Conservation (phyloP, 2,329 filamentous ascomycete genomes). For the Aureobasidium lini region DNA sequence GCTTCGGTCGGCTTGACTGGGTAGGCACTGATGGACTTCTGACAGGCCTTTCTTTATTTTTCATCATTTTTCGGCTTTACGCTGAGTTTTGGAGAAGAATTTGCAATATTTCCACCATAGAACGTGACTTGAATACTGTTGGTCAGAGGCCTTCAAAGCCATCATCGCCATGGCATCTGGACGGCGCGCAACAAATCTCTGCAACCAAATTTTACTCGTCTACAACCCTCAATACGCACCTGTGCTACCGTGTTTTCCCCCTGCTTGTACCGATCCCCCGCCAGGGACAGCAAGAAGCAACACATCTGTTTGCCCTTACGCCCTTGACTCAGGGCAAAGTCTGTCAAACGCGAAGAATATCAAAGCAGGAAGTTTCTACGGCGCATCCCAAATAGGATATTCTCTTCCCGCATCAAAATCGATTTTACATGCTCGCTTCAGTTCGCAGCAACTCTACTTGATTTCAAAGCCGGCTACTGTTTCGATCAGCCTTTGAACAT, state of each 20-base stretch:
- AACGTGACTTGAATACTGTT: too few species aligned
- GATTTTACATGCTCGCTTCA: not conserved
- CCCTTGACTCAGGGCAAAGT: too few species aligned
- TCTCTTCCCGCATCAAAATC: not conserved
- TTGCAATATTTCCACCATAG: not conserved
- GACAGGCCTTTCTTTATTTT: constrained; percentile 17
- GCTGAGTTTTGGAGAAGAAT: constrained; percentile 13
- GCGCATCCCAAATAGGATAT: not conserved
- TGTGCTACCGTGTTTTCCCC: too few species aligned
- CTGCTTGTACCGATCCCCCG: too few species aligned
- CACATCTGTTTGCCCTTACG: too few species aligned
- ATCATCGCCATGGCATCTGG: too few species aligned
- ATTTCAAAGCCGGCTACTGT: not conserved
- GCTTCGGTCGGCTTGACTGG: constrained; percentile 18
- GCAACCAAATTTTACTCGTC: not conserved
- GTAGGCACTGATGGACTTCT: constrained; percentile 18
- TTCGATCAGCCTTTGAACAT: not conserved
- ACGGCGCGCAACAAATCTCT: not conserved
- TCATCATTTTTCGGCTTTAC: constrained; percentile 6
- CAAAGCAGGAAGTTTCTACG: too few species aligned
- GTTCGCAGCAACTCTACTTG: not conserved
- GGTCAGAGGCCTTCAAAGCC: too few species aligned
- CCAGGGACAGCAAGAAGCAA: too few species aligned
- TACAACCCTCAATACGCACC: too few species aligned
- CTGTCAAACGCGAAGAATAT: too few species aligned